Evolutionary conservation across 495 filamentous ascomycete genomes (phyloP), one percentile per base, ranked within the genome.

Genomic region (Penicillium cataractarum): DNA sequence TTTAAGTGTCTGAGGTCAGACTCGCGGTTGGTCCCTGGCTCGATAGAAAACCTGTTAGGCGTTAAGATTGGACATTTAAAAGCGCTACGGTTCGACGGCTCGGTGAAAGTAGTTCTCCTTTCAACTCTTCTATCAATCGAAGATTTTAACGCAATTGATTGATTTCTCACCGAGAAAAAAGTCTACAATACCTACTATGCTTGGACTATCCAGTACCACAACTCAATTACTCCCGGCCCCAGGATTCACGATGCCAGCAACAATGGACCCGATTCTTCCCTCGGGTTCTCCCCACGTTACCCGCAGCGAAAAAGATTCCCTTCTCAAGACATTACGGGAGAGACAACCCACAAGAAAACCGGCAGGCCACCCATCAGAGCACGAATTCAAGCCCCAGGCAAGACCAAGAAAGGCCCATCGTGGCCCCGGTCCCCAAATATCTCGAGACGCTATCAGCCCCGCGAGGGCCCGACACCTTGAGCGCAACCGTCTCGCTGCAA

Each of bases 381-480:
- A 48, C 21, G 44, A 26, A 26, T 48, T 48, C 44, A 48, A 48
- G 15, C 44, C 44, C 9, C 40, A 42, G 21, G 40, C 40, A 42
- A 42, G 10, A 19, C n/a, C n/a, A 42, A 42, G n/a, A 21, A 42
- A 42, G 40, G 2, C 40, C 44, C 9, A 22, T 22, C 21, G 8
- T 24, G 19, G 21, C 21, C 24, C 24, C 3, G 24, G 22, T 2
- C 22, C 44, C 9, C 44, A 24, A 13, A 26, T 26, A 1, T 10
- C 44, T 10, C 24, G 44, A 4, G 44, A 15, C 7, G 22, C 22
- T 0, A 4, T 48, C 22, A 48, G 44, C 10, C 57, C 57, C n/a
- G n/a, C 19, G 22, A 50, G 57, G 17, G 57, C 57, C 10, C 40
- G 46, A 19, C 57, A 60, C 21, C 57, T 60, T 32, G 57, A 60